Evolutionary conservation across 306 rosid genomes (phyloP), one percentile per base, ranked within the genome.

Genomic region (Sindora glabra): DNA sequence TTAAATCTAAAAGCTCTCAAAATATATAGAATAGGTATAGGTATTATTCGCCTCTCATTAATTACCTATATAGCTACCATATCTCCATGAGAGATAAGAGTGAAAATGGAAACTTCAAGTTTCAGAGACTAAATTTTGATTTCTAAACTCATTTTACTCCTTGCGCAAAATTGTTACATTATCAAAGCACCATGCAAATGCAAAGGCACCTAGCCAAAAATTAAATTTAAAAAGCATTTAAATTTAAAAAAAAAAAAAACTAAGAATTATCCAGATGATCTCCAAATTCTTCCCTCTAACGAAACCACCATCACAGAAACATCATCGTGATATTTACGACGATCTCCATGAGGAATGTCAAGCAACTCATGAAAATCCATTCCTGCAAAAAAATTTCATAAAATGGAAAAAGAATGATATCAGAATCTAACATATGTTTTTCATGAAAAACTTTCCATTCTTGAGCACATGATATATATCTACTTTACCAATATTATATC

Each of bases 201-300:
- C 36, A 69, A 59, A 72, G 67, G 67, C 66, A 74, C 51, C 73
- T 30, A 63, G 44, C 73, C 54, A 63, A 71, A 68, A 68, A 33
- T 17, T 11, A 37, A 64, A 62, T 37, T 60, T 47, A 54, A 25
- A 61, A n/a, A n/a, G n/a, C n/a, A n/a, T n/a, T n/a, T n/a, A 45
- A 39, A 64, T 38, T 21, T 8, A 54, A 59, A 37, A 5, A 22
- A 48, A 38, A 9, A 52, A 15, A 27, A 4, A 2, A 22, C 38
- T 34, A 48, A 48, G 8, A 68, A 49, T 72, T 63, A 78, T 75
- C 88, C 82, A 8, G 82, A 79, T 62, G 88, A 82, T 76, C 69
- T 79, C 85, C 88, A 82, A 67, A 82, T 75, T 71, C 85, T 82
- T 54, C 88, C 88, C 68, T 82, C 84, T 57, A 78, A 69, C 34